Evolutionary conservation across 2,329 filamentous ascomycete genomes (phyloP), one percentile per base, ranked within the genome.

Genomic region (Teratosphaeria nubilosa): DNA sequence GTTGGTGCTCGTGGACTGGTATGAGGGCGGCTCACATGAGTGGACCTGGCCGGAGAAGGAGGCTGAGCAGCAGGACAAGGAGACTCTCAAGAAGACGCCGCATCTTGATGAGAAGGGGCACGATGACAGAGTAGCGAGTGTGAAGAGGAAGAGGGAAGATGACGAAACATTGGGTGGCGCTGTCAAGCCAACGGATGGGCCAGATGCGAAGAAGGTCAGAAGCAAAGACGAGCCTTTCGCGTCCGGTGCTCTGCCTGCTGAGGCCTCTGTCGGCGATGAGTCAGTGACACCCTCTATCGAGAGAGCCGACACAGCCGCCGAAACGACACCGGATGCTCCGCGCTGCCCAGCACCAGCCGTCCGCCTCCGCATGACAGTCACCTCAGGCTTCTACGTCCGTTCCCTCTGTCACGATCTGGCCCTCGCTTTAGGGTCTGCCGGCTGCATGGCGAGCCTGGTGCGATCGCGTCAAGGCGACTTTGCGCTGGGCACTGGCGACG

Each of bases 311-410:
- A 22, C 37, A 10, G 20, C 14, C n/a, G 24, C 51, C 24, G 50
- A 25, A 10, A 24, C 27, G 24, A 16, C 20, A 31, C 13, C n/a
- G n/a, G 7, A 27, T 5, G 13, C 34, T 5, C 13, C 53, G 24
- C 65, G 65, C 10, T 72, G 70, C 57, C 66, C 66, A n/a, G 69
- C 90, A 1, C 84, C 92, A 1, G 94, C 92, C 0, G 88, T 84
- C 54, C 87, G 84, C 69, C 84, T 99, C 60, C 86, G 88, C 58
- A 90, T 99, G 83, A 95, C 89, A 0, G 92, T 96, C 55, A 91
- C 91, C 1, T 95, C 91, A 0, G 94, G 94, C 45, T 99, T 96
- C 78, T 99, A 99, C 73, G 91, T 99, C 14, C 87, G 94, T 62
- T 95, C 88, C 59, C 84, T 99, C 65, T 91, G 90, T 66, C 91